Conservation (phyloP, 2,329 filamentous ascomycete genomes). For the Penicillium psychrosexuale region DNA sequence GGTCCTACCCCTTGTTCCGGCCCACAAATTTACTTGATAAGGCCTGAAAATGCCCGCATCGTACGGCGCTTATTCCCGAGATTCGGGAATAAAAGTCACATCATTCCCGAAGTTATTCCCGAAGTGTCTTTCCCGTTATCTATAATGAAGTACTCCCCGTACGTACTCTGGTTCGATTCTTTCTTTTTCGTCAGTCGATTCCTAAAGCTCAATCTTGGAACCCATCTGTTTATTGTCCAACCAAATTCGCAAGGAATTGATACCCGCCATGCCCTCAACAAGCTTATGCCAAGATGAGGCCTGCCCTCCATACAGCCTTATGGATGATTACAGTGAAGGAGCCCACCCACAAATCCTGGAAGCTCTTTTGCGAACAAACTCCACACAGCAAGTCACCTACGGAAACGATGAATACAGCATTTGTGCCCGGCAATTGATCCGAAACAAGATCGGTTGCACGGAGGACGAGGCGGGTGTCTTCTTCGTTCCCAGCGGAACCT, state of each 20-base stretch:
- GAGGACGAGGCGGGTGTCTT: constrained; percentile 47
- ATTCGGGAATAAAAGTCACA: constrained; percentile 21
- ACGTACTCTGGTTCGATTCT: constrained; percentile 9
- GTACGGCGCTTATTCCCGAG: constrained; percentile 9
- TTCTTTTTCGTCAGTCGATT: not conserved
- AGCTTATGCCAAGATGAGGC: constrained; percentile 26
- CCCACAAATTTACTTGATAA: constrained; percentile 23
- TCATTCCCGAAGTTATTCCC: constrained; percentile 25
- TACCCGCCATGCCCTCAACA: constrained; percentile 21
- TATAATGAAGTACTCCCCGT: constrained; percentile 16
- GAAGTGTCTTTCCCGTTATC: constrained; percentile 17
- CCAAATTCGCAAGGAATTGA: not conserved
- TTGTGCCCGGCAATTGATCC: constrained; percentile 44
- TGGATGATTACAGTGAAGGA: constrained; percentile 54
- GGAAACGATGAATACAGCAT: constrained; percentile 48
- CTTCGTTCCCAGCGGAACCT: constrained; percentile 53
- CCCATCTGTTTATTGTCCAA: not conserved
- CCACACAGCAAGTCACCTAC: constrained; percentile 48
- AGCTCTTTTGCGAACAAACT: constrained; percentile 46
- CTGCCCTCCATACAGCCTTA: constrained; percentile 44
- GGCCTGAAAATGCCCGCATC: constrained; percentile 12
- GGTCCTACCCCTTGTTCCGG: constrained; percentile 5
- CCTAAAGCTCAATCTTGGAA: not conserved
- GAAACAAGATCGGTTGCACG: constrained; percentile 28
- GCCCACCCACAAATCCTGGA: constrained; percentile 51